phyloP scores from a whole-genome alignment of 805 yeast genomes.

The Candida dendrica region DNA sequence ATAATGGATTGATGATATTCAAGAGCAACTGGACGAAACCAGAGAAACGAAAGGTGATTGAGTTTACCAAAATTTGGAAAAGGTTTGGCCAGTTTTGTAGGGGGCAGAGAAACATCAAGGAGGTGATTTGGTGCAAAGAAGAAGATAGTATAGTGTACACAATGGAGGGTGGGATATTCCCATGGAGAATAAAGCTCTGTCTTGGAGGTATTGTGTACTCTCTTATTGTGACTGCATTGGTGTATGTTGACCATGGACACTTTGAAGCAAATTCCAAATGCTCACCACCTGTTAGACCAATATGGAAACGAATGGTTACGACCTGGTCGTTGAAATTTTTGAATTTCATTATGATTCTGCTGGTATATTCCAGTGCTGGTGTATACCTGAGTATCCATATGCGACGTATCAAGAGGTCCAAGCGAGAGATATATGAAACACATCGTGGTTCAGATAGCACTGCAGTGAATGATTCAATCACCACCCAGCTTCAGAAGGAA shows the following conservation, averaged over 20 bases:
- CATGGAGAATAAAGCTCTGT: slow-evolving; percentile 2
- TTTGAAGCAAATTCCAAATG: slow-evolving; percentile 10
- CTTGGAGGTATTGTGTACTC: background rate
- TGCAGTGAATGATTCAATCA: background rate
- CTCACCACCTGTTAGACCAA: slow-evolving; percentile 8
- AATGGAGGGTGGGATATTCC: slow-evolving; percentile 18
- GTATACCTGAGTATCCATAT: slow-evolving; percentile 8
- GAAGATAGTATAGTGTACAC: background rate
- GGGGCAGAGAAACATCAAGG: background rate
- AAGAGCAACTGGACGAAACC: slow-evolving; percentile 6
- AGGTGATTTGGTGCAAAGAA: background rate
- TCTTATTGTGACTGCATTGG: slow-evolving; percentile 4
- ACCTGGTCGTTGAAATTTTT: slow-evolving; percentile 13
- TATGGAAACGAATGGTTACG: slow-evolving; percentile 15
- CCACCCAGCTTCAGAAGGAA: slow-evolving; percentile 10
- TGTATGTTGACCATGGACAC: slow-evolving; percentile 9
- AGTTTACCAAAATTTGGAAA: slow-evolving; percentile 2
- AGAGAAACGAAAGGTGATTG: slow-evolving; percentile 5
- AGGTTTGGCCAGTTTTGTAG: background rate
- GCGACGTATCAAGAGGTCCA: slow-evolving; percentile 7
- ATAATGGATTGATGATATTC: slow-evolving; percentile 16
- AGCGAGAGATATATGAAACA: slow-evolving; percentile 5
- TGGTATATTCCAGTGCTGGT: slow-evolving; percentile 11
- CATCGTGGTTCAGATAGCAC: no score
- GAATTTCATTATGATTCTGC: slow-evolving; percentile 9